Base-by-base conservation (phyloP, 2,329 filamentous ascomycete species). In the Penicillium glabrum region DNA sequence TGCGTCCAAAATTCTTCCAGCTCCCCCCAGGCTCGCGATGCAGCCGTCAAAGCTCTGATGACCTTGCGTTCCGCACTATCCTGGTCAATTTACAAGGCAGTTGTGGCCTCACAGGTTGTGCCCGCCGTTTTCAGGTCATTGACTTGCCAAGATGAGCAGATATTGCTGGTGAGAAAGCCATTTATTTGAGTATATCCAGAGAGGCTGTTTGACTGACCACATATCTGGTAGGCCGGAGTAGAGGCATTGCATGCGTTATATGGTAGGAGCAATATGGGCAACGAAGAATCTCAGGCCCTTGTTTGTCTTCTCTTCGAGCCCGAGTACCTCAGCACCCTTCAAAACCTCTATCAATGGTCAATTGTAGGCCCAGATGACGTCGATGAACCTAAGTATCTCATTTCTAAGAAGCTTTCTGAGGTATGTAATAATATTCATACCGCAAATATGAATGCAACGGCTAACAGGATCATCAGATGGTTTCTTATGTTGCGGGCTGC, bases 321-420 rank as follows among this genome's bases (percentile, higher is more conserved):
- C n/a, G 81, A 86, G 55, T 89, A 87, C 60, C 83, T 96, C 43
- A 81, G 83, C 37, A 81, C 96, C 8, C 85, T 93, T 64, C 85
- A 83, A 60, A 84, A 87, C 57, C 81, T 96, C 13, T 92, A 91
- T 67, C 85, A 89, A 60, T 95, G 90, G 89, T 90, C 91, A 5
- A 76, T 86, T 11, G 87, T 93, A 44, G 89, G 92, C 61, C 84
- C 91, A 3, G 85, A 90, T 57, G 89, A 96, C 65, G 86, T 96
- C 57, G 90, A 97, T 63, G 91, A 96, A 68, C 88, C 92, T 68
- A 96, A 92, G 71, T 98, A 99, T 72, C 86, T 91, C 54, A 86
- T 97, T 64, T 87, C 90, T 41, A 98, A 98, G 78, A 97, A 96
- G 75, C 85, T 98, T 46, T 92, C 93, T 1, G 95, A 99, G 84